Base-by-base conservation (phyloP, 306 rosid genomes). In the Erythrophleum fordii region DNA sequence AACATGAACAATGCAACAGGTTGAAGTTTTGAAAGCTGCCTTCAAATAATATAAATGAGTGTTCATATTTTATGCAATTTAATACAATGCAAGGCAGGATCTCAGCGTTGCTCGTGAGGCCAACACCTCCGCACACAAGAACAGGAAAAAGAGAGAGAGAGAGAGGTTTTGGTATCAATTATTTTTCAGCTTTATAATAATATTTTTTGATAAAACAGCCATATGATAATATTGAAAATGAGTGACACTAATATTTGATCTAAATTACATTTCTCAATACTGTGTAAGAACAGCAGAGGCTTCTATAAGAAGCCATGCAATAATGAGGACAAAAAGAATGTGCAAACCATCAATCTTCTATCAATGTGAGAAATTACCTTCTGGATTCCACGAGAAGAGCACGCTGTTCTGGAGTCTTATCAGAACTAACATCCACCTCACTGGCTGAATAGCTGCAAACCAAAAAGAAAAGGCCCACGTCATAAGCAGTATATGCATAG, bases 341-440 rank as follows among this genome's bases (percentile, higher is more conserved):
- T 58, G 23, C 41, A 28, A 72, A 66, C 48, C 75, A 34, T 48
- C 37, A 44, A 46, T 35, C 9, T 39, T 52, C 72, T 26, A 35
- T 64, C 22, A 69, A 48, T 39, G 34, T 39, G 25, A 80, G 81
- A 83, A 82, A 81, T 86, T 78, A 93, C 99, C 97, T 93, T 85
- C 91, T 91, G 37, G 99, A 89, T 80, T 95, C 98, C 82, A 92
- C 91, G 73, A 92, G 97, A 65, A 85, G 85, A 69, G 97, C 89
- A 77, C 87, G 93, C 78, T 83, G 93, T 78, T 91, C 93, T 2
- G 81, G 77, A 80, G 69, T 77, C 72, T 81, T 85, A 39, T 86
- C 92, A 61, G 89, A 88, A 69, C 75, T 72, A 29, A 69, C 39
- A 80, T 85, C 85, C 51, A 62, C 42, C 87, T 91, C 93, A 7